Evolutionary conservation across 345 rosid species (phyloP), one percentile per base, ranked within the genome.

Genomic region (Erodium maritimum): DNA sequence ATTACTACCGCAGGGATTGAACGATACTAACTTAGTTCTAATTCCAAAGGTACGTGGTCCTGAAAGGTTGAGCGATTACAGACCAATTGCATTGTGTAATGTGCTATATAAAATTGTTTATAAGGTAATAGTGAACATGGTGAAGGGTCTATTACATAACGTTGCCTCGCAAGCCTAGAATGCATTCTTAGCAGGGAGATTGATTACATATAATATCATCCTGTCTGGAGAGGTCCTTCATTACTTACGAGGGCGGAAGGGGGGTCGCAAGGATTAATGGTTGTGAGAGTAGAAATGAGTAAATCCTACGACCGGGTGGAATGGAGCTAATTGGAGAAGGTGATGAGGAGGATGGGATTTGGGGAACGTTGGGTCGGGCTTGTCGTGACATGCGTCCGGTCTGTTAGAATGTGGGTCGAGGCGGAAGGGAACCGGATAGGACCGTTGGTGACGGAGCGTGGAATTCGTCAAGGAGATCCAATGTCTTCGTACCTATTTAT

Each of bases 381-480:
- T 1, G 23, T 21, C 23, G 50, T 51, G 54, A 8, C 12, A 0
- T 59, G 54, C 17, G 17, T 48, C 1, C 20, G 53, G 4, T 10
- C 25, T 13, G 62, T 59, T 4, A 5, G 18, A 9, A 42, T 12
- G 16, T 5, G 4, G 6, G 12, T 48, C 5, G 13, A 12, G 52
- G 54, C 33, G 11, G 22, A 59, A 14, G 62, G 62, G 11, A 59
- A 59, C 5, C 9, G 11, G 8, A 14, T 21, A 2, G 10, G 53
- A 13, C 5, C 1, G 5, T 17, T 59, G 19, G 21, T 3, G 8
- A n/a, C 62, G 10, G 8, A n/a, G 0, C 9, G 62, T 0, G 62
- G 62, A 10, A 19, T 48, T 3, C 14, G 54, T 17, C 29, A 48
- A 21, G 62, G 62, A 10, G 54, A 59, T 9, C 52, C 62, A 3